A percentile compares a stretch with the other conserved stretches of the same genome.
phyloP scores from a whole-genome alignment of 2,329 filamentous ascomycete genomes.

The Ophiosphaerella narmari region DNA sequence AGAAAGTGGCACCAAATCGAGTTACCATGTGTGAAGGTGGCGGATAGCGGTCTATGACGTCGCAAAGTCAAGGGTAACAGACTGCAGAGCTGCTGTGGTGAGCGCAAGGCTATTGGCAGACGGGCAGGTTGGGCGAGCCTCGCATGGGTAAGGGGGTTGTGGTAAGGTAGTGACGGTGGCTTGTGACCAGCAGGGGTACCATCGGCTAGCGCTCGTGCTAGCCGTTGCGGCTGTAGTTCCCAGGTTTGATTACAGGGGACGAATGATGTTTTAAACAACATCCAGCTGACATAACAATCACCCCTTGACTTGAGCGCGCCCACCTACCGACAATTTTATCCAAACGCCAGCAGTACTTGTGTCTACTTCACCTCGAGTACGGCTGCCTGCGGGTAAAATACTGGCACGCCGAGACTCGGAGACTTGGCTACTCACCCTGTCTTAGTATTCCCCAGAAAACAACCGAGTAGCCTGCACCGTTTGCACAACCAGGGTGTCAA shows the following conservation, averaged over 20 bases:
- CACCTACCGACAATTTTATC: too few species aligned
- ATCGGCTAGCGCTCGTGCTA: constrained; percentile 7
- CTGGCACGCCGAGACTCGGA: too few species aligned
- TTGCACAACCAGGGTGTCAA: constrained; percentile 5
- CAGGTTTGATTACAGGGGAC: constrained; percentile 6
- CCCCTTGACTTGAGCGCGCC: too few species aligned
- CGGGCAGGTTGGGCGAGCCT: constrained; percentile 8
- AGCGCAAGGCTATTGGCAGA: constrained; percentile 15
- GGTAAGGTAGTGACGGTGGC: constrained; percentile 11
- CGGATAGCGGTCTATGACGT: constrained; percentile 6
- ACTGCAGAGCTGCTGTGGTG: constrained; percentile 7
- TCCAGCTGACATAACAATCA: constrained; percentile 1
- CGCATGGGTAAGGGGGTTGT: constrained; percentile 6
- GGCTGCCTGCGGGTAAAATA: too few species aligned
- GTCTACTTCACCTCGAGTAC: too few species aligned
- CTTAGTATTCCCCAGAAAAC: too few species aligned
- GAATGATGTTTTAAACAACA: neutral
- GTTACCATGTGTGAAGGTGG: neutral
- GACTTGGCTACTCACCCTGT: too few species aligned
- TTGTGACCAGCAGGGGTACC: constrained; percentile 25
- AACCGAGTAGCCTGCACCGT: neutral
- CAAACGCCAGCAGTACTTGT: too few species aligned
- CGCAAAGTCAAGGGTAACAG: neutral
- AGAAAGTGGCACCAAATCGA: neutral
- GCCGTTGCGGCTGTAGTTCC: neutral